These are phyloP conservation scores for Plasmodium gonderi DNA, from an alignment of 169 alveolate genomes.

Conservation along the genomic window DNA sequence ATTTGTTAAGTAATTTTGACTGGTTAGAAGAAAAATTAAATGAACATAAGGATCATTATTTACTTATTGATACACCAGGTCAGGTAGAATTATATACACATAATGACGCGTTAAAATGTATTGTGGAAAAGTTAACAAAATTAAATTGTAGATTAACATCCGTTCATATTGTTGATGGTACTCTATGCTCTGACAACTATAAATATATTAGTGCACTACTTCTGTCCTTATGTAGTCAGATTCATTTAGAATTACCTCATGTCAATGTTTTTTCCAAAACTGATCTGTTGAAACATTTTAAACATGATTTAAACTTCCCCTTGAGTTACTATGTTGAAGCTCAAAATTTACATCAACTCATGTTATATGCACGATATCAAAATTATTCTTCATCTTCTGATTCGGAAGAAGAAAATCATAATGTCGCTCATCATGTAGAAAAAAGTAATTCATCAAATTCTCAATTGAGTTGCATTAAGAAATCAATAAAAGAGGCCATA, in stretches of 20 bases:
- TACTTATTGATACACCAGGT: constrained; percentile 96
- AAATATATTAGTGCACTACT: constrained; percentile 93
- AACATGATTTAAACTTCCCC: constrained; percentile 80
- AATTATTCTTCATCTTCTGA: constrained; percentile 43
- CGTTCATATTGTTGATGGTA: constrained; percentile 91
- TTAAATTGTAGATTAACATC: constrained; percentile 82
- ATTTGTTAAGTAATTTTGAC: constrained; percentile 90
- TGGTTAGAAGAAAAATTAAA: constrained; percentile 89
- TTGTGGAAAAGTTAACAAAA: constrained; percentile 84
- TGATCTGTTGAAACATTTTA: constrained; percentile 86
- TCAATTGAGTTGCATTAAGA: background rate
- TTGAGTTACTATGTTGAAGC: constrained; percentile 67
- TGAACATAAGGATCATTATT: constrained; percentile 84
- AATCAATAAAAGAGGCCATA: background rate
- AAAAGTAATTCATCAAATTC: background rate
- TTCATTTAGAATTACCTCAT: constrained; percentile 95
- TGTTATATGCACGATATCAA: constrained; percentile 43
- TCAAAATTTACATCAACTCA: constrained; percentile 57
- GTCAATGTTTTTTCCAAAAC: constrained; percentile 93
- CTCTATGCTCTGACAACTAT: constrained; percentile 91
- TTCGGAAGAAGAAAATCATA: background rate
- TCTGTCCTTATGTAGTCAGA: constrained; percentile 94
- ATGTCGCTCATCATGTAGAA: background rate
- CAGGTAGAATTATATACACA: constrained; percentile 97
- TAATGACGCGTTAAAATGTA: constrained; percentile 90